Conservation (phyloP, 2,329 filamentous ascomycete species). For the Aspergillus intermedius region DNA sequence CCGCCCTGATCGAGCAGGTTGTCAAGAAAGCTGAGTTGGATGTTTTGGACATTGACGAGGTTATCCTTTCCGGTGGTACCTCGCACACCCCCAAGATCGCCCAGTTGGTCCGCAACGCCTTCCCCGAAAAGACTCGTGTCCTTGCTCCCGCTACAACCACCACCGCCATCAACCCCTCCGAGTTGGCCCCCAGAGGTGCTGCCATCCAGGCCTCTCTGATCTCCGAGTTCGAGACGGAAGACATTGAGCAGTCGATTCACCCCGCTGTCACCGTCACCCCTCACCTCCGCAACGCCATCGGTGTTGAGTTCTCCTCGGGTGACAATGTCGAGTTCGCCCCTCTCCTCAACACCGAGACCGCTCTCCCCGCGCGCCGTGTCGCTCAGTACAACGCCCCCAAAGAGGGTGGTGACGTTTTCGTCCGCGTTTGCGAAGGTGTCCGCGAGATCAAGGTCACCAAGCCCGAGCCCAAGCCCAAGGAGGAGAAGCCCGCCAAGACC, state of each 20-base stretch:
- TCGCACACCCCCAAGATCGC: constrained; percentile 93
- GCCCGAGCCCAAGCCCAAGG: constrained; percentile 69
- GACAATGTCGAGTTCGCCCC: constrained; percentile 67
- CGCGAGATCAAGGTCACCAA: constrained; percentile 92
- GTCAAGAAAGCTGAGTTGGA: constrained; percentile 91
- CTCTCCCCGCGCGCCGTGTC: constrained; percentile 79
- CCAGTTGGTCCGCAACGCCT: constrained; percentile 67
- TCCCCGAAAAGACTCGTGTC: constrained; percentile 71
- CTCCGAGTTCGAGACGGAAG: constrained; percentile 85
- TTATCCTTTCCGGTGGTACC: constrained; percentile 86
- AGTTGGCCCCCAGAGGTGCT: constrained; percentile 80
- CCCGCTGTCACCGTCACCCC: constrained; percentile 89
- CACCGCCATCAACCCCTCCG: constrained; percentile 83
- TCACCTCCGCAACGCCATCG: constrained; percentile 82
- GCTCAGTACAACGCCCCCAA: constrained; percentile 70
- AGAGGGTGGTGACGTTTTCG: constrained; percentile 76
- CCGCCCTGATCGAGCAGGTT: constrained; percentile 72
- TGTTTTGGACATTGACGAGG: constrained; percentile 83
- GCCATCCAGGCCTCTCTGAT: constrained; percentile 93
- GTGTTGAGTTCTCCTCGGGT: constrained; percentile 64
- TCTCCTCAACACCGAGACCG: constrained; percentile 78
- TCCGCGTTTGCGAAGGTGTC: constrained; percentile 81
- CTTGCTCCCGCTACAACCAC: constrained; percentile 74
- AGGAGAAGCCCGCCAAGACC: constrained; percentile 51
- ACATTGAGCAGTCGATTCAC: constrained; percentile 94